Percentiles rank a stretch among this genome's conserved stretches.
These are phyloP conservation scores for Pueraria montana DNA, from an alignment of 306 rosid genomes.

Conservation along the genomic window DNA sequence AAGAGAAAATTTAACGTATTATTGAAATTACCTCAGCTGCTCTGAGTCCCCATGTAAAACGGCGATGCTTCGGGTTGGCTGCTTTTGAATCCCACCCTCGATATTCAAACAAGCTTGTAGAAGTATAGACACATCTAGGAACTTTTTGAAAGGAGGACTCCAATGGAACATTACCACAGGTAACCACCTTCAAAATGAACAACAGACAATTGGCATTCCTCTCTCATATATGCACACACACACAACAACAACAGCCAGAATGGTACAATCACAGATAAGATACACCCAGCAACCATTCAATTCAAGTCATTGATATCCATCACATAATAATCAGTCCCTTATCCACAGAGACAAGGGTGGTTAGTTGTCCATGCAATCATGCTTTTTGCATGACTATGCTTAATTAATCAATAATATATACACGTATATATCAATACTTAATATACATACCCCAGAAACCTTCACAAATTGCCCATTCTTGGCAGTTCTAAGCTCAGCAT, in stretches of 20 bases:
- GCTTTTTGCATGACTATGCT: neutral
- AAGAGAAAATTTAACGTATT: neutral
- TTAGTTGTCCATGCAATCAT: neutral
- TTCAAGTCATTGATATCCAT: neutral
- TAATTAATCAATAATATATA: neutral
- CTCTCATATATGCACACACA: neutral
- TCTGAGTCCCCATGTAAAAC: conserved; percentile 18
- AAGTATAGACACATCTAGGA: conserved; percentile 9
- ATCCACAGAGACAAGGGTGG: neutral
- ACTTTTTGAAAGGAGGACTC: conserved; percentile 13
- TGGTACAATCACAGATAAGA: neutral
- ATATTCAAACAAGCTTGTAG: conserved; percentile 8
- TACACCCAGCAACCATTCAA: neutral
- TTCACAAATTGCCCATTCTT: conserved; percentile 25
- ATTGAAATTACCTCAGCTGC: conserved; percentile 6
- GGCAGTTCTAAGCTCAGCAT: conserved; percentile 11
- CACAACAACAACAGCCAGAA: neutral
- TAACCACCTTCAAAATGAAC: conserved; percentile 20
- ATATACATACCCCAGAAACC: conserved; percentile 19
- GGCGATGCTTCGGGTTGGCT: neutral
- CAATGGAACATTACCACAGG: conserved; percentile 18
- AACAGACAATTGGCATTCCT: conserved; percentile 9
- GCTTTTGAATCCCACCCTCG: conserved; percentile 26
- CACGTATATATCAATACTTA: neutral
- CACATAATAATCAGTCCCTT: neutral